Conservation (phyloP, 2,329 filamentous ascomycete species). For the Pseudogymnoascus sp. region DNA sequence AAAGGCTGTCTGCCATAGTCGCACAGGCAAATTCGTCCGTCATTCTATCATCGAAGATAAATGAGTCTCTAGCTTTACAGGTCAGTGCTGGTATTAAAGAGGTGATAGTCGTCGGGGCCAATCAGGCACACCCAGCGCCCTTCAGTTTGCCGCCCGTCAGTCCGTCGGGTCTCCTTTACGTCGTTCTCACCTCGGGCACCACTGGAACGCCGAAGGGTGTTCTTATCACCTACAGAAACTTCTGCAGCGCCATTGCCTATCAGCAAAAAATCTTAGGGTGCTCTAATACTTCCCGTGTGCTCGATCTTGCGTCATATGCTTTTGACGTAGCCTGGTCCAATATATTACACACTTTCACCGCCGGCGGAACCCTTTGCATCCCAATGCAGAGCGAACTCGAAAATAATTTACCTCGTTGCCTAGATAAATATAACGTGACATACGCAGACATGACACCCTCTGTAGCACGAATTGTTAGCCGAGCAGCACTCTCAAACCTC, state of each 20-base stretch:
- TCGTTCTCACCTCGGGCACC: conserved; percentile 21
- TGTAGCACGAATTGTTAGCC: conserved; percentile 76
- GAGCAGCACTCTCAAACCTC: conserved; percentile 68
- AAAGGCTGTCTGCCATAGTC: neutral
- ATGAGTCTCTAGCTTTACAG: neutral
- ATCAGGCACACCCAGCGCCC: neutral
- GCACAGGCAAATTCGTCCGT: neutral
- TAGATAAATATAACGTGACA: conserved; percentile 50
- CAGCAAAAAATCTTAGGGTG: neutral
- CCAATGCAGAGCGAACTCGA: conserved; percentile 61
- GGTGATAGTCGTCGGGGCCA: neutral
- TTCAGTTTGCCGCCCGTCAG: neutral
- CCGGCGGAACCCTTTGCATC: conserved; percentile 43
- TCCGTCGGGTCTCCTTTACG: conserved; percentile 1
- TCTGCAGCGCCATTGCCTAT: neutral
- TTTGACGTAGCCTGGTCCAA: conserved; percentile 9
- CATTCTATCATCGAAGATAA: neutral
- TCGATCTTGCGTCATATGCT: conserved; percentile 13
- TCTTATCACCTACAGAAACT: conserved; percentile 3
- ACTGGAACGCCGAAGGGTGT: conserved; percentile 23
- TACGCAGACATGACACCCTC: conserved; percentile 21
- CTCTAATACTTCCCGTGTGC: conserved; percentile 10
- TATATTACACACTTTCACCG: conserved; percentile 8
- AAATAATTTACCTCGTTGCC: conserved; percentile 58
- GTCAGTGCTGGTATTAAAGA: neutral